Conservation (phyloP, 768 basidiomycete species). For the Pisolithus orientalis region DNA sequence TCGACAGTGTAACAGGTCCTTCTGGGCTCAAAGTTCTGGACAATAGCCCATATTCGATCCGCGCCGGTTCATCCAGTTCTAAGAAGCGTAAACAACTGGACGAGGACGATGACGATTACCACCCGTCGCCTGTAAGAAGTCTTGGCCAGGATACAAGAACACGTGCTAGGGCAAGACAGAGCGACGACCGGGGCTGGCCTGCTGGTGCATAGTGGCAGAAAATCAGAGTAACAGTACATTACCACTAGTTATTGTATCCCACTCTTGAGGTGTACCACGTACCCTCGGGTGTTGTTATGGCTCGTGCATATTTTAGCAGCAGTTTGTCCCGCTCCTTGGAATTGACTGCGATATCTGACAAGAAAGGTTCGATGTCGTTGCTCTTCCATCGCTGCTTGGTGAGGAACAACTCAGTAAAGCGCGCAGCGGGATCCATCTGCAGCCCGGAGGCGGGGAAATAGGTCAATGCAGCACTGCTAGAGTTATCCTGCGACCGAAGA, state of each 20-base stretch:
- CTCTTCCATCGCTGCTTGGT: slow-evolving; percentile 70
- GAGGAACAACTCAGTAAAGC: slow-evolving; percentile 87
- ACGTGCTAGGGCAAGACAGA: slow-evolving; percentile 32
- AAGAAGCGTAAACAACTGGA: slow-evolving; percentile 26
- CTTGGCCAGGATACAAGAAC: slow-evolving; percentile 36
- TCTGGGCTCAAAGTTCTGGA: slow-evolving; percentile 24
- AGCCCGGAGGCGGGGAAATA: slow-evolving; percentile 76
- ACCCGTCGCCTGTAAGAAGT: slow-evolving; percentile 37
- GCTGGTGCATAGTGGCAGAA: not conserved
- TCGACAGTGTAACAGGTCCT: slow-evolving; percentile 36
- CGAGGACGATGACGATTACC: slow-evolving; percentile 39
- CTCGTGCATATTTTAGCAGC: slow-evolving; percentile 79
- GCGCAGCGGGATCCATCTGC: slow-evolving; percentile 68
- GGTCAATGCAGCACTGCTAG: slow-evolving; percentile 36
- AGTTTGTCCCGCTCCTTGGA: slow-evolving; percentile 84
- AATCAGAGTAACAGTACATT: not conserved
- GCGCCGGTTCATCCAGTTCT: slow-evolving; percentile 7
- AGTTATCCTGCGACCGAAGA: slow-evolving; percentile 33
- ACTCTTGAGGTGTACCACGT: slow-evolving; percentile 71
- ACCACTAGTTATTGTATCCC: slow-evolving; percentile 45
- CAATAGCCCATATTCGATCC: slow-evolving; percentile 8
- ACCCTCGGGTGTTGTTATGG: slow-evolving; percentile 61
- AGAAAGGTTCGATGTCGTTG: slow-evolving; percentile 77
- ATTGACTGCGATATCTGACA: slow-evolving; percentile 77
- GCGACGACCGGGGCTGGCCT: not conserved